Evolutionary conservation across 169 alveolate species (phyloP), one percentile per base, ranked within the genome.

Genomic region (Perkinsus marinus): DNA sequence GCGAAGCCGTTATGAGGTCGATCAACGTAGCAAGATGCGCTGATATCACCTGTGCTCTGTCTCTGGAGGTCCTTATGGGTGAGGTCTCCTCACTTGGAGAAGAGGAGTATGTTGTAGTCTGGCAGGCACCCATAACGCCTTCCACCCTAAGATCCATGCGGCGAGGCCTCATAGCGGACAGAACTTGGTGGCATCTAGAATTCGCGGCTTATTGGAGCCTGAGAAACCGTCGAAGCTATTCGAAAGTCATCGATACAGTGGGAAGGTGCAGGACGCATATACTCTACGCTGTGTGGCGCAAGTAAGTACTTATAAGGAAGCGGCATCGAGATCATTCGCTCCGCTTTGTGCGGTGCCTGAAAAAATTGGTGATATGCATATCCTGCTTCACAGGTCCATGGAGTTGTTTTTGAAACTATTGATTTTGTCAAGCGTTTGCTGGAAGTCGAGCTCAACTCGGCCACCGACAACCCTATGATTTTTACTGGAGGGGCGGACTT

Each of bases 381-480:
- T 3, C 36, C 79, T 13, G 26, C 22, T 57, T 57, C 79, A 30
- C 34, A 57, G 79, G 95, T 92, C n/a, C 96, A 94, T 89, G 94
- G 95, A 26, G 91, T 91, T 7, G 90, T 91, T 39, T 90, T 79
- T 37, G 96, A 95, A 34, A 47, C 93, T 13, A 26, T 95, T 0
- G 94, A 93, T 22, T 46, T 41, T 19, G 90, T 79, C 9, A 41
- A 57, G n/a, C 90, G 89, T 22, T 89, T 90, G 34, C 13, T 95
- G 36, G 94, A 92, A 22, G 92, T 90, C 89, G 96, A 95, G 90
- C 89, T 95, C 38, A 95, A 95, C 89, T 91, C 96, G 39, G 95
- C 96, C 0, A 94, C 95, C 68, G 96, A 95, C 92, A 95, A 95
- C 68, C 96, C 96, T 9, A n/a, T 95, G 89, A 90, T 95, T 9